Conservation (phyloP, 139 green algal species). For the Haematococcus lacustris region DNA sequence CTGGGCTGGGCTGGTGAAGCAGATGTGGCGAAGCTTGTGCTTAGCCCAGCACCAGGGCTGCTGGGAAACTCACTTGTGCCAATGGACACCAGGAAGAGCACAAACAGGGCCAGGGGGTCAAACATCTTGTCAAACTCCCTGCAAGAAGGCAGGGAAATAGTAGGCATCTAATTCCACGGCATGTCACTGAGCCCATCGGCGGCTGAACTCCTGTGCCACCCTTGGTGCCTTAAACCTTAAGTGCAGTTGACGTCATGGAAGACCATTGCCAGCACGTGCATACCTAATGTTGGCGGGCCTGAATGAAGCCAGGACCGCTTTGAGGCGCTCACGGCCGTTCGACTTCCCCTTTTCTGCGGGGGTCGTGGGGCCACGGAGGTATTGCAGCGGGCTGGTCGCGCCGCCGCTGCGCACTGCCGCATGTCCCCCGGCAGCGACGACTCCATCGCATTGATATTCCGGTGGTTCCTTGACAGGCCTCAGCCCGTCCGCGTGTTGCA, state of each 20-base stretch:
- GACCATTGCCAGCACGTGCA: no score
- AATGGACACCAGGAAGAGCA: neutral
- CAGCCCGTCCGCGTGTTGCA: neutral
- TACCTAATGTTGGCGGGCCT: neutral
- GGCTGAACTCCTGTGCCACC: no score
- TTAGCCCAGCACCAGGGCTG: no score
- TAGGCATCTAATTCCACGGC: no score
- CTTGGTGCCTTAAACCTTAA: no score
- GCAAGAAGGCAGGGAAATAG: no score
- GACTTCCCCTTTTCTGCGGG: neutral
- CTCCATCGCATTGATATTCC: neutral
- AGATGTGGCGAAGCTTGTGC: no score
- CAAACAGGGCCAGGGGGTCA: conserved; percentile 4
- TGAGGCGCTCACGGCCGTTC: conserved; percentile 1
- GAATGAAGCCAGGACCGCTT: neutral
- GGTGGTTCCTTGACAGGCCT: neutral
- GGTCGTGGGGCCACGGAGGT: neutral
- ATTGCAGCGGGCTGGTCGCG: neutral
- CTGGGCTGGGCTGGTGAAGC: no score
- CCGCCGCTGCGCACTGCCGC: no score
- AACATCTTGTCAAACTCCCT: conserved; percentile 5
- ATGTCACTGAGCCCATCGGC: no score
- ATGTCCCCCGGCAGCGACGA: no score
- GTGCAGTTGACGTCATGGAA: no score
- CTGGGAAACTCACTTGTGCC: conserved; percentile 4